Evolutionary conservation across 2,329 filamentous ascomycete species (phyloP).

Genomic region (Penicillium sp.): DNA sequence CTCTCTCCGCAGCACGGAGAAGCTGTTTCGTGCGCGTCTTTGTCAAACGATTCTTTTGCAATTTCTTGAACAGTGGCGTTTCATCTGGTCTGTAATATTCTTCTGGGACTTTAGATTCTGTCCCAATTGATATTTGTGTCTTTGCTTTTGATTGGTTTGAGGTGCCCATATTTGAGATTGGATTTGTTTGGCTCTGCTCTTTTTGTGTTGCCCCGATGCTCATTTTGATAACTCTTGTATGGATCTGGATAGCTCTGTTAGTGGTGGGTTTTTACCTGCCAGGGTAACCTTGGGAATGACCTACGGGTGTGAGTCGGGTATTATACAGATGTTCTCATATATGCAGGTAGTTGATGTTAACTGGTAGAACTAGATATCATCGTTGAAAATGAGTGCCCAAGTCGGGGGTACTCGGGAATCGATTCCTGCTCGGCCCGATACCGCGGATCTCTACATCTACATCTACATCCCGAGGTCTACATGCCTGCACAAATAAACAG

Average conservation of each 20-base stretch:
- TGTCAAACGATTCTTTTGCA: constrained; percentile 31
- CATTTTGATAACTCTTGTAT: constrained; percentile 4
- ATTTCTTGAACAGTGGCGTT: constrained; percentile 29
- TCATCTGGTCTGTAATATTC: constrained; percentile 27
- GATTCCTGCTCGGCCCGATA: constrained; percentile 22
- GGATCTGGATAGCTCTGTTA: background rate
- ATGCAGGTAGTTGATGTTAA: background rate
- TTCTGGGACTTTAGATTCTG: constrained; percentile 7
- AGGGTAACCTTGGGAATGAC: background rate
- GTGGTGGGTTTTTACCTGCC: background rate
- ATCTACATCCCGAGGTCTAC: background rate
- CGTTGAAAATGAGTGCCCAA: background rate
- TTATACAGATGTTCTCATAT: background rate
- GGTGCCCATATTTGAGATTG: constrained; percentile 1
- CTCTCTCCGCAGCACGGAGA: constrained; percentile 31
- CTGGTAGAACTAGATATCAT: background rate
- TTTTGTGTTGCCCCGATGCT: constrained; percentile 5
- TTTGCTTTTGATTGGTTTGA: background rate
- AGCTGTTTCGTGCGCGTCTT: constrained; percentile 36
- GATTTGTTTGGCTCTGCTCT: background rate
- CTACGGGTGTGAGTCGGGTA: background rate
- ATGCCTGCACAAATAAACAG: no score
- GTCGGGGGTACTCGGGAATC: constrained; percentile 17
- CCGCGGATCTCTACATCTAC: background rate
- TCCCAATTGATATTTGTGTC: constrained; percentile 3